A percentile compares a stretch with the other conserved stretches of the same genome.
Conservation (phyloP, 2,329 filamentous ascomycete genomes). For the Aureobasidium sp. region DNA sequence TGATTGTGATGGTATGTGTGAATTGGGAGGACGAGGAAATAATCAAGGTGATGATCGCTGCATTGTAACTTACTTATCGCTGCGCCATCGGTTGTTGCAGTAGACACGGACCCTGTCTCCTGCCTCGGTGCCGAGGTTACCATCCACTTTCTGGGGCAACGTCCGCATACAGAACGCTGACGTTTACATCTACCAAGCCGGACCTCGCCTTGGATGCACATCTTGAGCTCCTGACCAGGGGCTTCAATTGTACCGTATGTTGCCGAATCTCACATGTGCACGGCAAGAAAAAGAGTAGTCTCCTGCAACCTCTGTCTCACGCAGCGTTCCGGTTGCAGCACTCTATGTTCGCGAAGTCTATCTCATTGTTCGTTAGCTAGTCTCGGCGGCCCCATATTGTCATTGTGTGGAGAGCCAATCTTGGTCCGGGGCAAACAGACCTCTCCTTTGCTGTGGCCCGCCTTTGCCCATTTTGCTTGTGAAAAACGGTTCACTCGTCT, state of each 20-base stretch:
- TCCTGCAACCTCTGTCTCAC: not conserved
- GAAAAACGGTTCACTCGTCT: not conserved
- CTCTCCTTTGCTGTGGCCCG: not conserved
- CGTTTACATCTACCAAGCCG: not conserved
- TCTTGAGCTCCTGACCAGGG: too few species aligned
- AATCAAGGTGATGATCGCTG: constrained; percentile 2
- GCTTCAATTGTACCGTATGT: too few species aligned
- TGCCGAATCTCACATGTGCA: not conserved
- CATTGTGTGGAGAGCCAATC: not conserved
- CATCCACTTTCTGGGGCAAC: not conserved
- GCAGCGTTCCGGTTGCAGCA: not conserved
- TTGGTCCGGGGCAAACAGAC: not conserved
- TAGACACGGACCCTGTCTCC: not conserved
- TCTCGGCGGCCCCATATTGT: not conserved
- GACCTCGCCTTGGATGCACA: not conserved
- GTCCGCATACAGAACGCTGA: not conserved
- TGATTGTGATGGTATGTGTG: not conserved
- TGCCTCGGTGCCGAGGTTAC: constrained; percentile 13
- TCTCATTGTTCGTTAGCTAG: not conserved
- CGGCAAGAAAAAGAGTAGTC: not conserved
- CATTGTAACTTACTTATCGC: constrained; percentile 3
- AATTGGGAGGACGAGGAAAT: not conserved
- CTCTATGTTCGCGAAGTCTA: not conserved
- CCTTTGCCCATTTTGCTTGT: not conserved
- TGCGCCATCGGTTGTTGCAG: not conserved